Conservation (phyloP, 805 yeast species). For the Blastobotrys parvus region DNA sequence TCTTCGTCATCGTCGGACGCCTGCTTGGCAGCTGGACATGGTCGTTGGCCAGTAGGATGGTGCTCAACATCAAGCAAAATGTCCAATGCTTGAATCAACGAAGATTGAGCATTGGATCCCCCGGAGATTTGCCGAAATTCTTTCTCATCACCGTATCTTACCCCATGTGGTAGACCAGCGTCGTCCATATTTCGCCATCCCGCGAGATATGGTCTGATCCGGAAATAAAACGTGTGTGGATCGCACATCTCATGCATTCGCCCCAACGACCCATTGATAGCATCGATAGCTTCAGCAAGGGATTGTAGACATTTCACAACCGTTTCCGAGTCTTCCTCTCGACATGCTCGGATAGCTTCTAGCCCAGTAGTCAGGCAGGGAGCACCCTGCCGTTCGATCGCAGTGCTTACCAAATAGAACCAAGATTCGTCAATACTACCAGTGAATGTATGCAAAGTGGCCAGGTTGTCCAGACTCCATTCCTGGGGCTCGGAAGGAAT, state of each 20-base stretch:
- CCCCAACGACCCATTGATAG: constrained; percentile 62
- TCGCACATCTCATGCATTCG: constrained; percentile 91
- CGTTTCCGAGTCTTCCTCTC: constrained; percentile 34
- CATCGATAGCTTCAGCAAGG: constrained; percentile 69
- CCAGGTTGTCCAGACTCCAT: constrained; percentile 58
- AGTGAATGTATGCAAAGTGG: constrained; percentile 77
- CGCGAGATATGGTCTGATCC: constrained; percentile 82
- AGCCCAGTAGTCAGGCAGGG: constrained; percentile 58
- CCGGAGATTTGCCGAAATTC: constrained; percentile 60
- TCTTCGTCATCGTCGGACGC: constrained; percentile 8
- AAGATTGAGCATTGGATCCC: constrained; percentile 91
- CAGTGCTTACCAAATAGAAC: constrained; percentile 86
- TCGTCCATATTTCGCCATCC: constrained; percentile 92
- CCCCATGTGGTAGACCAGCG: constrained; percentile 75
- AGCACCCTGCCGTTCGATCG: constrained; percentile 78
- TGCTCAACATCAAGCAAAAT: constrained; percentile 69
- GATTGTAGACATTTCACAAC: constrained; percentile 45
- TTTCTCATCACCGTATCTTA: constrained; percentile 61
- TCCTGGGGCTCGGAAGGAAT: constrained; percentile 37
- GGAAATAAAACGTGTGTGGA: constrained; percentile 82
- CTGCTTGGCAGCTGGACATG: constrained; percentile 14
- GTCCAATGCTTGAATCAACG: constrained; percentile 81
- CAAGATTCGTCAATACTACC: constrained; percentile 89
- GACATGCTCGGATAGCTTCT: constrained; percentile 51
- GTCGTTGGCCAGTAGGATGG: constrained; percentile 61